Evolutionary conservation across 176 grass and related monocot genomes (phyloP), one percentile per base, ranked within the genome.

Genomic region (Luzula sylvatica): DNA sequence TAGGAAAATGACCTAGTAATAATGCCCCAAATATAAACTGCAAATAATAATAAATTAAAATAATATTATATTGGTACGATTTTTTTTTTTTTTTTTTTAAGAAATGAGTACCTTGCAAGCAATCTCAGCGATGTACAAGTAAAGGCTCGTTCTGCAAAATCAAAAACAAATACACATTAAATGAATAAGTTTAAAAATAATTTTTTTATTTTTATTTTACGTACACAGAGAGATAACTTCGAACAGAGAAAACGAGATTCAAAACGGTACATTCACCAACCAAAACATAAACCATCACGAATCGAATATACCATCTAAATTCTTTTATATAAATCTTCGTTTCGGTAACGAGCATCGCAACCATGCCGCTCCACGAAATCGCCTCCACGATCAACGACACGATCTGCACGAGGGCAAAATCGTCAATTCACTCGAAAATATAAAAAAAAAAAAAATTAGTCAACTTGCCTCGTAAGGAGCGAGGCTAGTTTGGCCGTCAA

Each of bases 301-400:
- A 98, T 20, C 71, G 67, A 50, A 98, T 77, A 70, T 90, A 98
- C 92, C 78, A 98, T 65, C 92, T 86, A 17, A 98, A 90, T 67
- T 96, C 85, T 7, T 43, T 30, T 40, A 96, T 86, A 32, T 90
- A 96, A 66, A 89, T 66, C 61, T 69, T 86, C 73, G 92, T 89
- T 61, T 96, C 92, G 17, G 88, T 15, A 56, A 45, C 23, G 73
- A 89, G 75, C 81, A 96, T 82, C 62, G 52, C 48, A 71, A 96
- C 53, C 81, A 89, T 70, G 65, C 74, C 82, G 52, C 81, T 88
- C 90, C 84, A 96, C 66, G 84, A 74, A 65, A 32, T 67, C 70
- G 52, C 56, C 66, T 89, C 85, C 0, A 89, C 55, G 27, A 86
- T 56, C 50, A 86, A 58, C 70, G 85, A 85, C 45, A 81, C 68